Percentiles rank a stretch among this genome's conserved stretches.
These are phyloP conservation scores for Ichthyophthirius multifiliis DNA, from an alignment of 169 alveolate species.

Conservation along the genomic window DNA sequence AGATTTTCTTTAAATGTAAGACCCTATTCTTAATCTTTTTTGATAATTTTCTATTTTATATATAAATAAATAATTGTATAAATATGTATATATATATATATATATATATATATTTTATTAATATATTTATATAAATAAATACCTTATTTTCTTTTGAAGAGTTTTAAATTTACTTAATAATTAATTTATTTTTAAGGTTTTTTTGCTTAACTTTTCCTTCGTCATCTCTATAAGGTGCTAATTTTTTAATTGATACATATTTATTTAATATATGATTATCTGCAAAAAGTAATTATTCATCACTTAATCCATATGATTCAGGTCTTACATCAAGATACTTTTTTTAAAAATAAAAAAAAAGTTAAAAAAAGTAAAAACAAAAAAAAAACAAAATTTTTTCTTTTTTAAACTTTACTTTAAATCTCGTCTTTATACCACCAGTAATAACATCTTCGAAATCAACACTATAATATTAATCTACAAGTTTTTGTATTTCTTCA, in stretches of 20 bases:
- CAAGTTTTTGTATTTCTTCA: slow-evolving; percentile 30
- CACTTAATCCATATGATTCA: slow-evolving; percentile 56
- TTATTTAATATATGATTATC: slow-evolving; percentile 53
- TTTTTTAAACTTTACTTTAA: slow-evolving; percentile 14
- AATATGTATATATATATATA: not conserved
- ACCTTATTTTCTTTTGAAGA: not conserved
- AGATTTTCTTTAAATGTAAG: slow-evolving; percentile 11
- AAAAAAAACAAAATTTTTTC: too few relatives aligned
- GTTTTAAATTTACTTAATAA: slow-evolving; percentile 4
- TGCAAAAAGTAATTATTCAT: slow-evolving; percentile 53
- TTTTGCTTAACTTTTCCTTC: slow-evolving; percentile 15
- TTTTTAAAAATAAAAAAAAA: not conserved
- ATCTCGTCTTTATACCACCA: slow-evolving; percentile 58
- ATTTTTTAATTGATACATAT: slow-evolving; percentile 53
- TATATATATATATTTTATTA: not conserved
- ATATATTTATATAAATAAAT: not conserved
- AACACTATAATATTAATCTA: slow-evolving; percentile 54
- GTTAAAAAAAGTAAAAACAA: not conserved
- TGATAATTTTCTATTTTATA: slow-evolving; percentile 18
- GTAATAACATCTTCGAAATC: slow-evolving; percentile 70
- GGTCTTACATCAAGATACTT: slow-evolving; percentile 45
- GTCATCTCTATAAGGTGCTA: slow-evolving; percentile 51
- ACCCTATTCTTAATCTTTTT: slow-evolving; percentile 3
- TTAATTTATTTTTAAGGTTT: slow-evolving; percentile 4
- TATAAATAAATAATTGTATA: not conserved